Base-by-base conservation (phyloP, 1,284 basidiomycete species). In the Entoloma clypeatum region DNA sequence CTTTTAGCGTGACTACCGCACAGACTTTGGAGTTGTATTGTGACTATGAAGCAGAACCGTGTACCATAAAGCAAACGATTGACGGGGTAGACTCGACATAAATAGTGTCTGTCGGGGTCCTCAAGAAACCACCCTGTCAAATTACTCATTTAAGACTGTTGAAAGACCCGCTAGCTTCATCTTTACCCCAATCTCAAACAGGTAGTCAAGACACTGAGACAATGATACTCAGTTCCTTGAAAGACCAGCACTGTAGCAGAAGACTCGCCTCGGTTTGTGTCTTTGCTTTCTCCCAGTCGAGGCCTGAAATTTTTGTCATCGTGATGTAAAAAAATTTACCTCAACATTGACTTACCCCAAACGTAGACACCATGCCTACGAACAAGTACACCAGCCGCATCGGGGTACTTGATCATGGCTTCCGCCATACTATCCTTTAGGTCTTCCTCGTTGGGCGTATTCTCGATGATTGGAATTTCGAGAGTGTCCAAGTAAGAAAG, bases 371-470 rank as follows among this genome's bases (percentile, higher is more conserved):
- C 89, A 54, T 92, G 89, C 35, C 89, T 64, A 22, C 88, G 74
- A 7, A 92, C 89, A 13, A 92, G 76, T 4, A 92, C 74, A 6
- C 73, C 89, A 7, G 88, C 78, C 1, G 90, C 84, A 37, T 88
- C 73, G 0, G 89, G 90, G 57, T 86, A 82, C 48, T 78, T 74
- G 8, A 66, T 61, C 86, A 92, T 90, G 1, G 88, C 88, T 39
- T 76, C 75, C 2, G 78, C 86, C 88, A 92, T 92, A 47, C 84
- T 82, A 28, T 87, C 86, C 42, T 81, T 86, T 45, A 92, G 68
- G 58, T 92, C 89, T 59, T 91, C 88, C 59, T 92, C 89, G 45
- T 86, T 72, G 4, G 89, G 88, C 2, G 90, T 92, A 56, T 92
- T 92, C 54, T 89, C 82, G 47, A 92, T 92, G 55, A 92, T 92